Evolutionary conservation across 169 alveolate genomes (phyloP), one percentile per base, ranked within the genome.

Genomic region (Condylostoma magnum): DNA sequence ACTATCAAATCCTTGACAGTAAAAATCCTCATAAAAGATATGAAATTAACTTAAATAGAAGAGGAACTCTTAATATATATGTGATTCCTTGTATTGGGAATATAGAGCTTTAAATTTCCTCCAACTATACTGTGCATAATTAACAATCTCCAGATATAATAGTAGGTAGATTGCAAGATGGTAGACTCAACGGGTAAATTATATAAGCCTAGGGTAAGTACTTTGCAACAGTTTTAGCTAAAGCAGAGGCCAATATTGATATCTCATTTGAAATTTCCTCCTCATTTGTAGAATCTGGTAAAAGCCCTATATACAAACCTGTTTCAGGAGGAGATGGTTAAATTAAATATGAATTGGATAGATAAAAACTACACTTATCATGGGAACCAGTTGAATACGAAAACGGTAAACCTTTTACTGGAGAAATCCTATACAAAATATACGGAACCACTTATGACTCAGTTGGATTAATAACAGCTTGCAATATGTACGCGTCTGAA

Each of bases 71-170:
- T n/a, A 55, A 60, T n/a, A 55, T 41, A 15, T 36, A 37, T 34
- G 22, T 60, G 8, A 38, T 34, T 60, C 71, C 71, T 36, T 60
- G 71, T 41, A 27, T 10, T 8, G 71, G 71, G n/a, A 18, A 60
- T 8, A 12, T 60, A 0, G 43, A 60, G 37, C 57, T 60, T n/a
- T 52, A 60, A 60, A 41, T 60, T 36, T 60, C 71, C 12, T n/a
- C 41, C 28, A 60, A 60, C 3, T 60, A 55, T 52, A 60, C 71
- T 41, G 8, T 60, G 10, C 10, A 15, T 8, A 36, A 22, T 1
- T 38, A 60, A 38, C 56, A 38, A n/a, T 20, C 4, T n/a, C 71
- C 71, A n/a, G 71, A 60, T 4, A 27, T 60, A 38, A 10, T 1
- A 8, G 71, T 41, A 12, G 37, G 25, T 15, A 18, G 71, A 1